phyloP scores from a whole-genome alignment of 2,329 filamentous ascomycete species.

The Trichoderma sp. region DNA sequence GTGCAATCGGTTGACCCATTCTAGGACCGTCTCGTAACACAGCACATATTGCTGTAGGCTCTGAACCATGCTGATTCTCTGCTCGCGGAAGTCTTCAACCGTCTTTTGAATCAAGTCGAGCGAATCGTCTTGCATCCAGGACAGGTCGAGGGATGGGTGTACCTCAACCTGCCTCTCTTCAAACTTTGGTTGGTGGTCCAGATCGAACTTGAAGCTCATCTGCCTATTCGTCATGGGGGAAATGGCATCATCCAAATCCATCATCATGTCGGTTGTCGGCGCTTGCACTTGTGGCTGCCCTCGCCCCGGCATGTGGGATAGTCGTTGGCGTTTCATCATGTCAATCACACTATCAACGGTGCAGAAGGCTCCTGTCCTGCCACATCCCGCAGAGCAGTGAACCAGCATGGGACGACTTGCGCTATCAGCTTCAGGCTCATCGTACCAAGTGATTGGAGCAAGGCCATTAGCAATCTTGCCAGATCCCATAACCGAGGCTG shows the following conservation, averaged over 20 bases:
- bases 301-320: constrained; percentile 36
- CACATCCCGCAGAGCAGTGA: constrained; percentile 94
- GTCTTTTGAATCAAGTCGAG: constrained; percentile 82
- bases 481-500: constrained; percentile 39
- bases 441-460: constrained; percentile 49
- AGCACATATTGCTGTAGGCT: constrained; percentile 90
- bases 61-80: constrained; percentile 95
- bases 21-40: constrained; percentile 91
- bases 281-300: constrained; percentile 28
- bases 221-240: constrained; percentile 35
- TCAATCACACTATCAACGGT: constrained; percentile 95
- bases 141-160: constrained; percentile 45
- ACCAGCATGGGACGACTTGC: constrained; percentile 75
- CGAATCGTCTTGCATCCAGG: constrained; percentile 70
- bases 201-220: constrained; percentile 30
- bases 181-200: constrained; percentile 26
- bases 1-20: constrained; percentile 69
- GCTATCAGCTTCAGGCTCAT: constrained; percentile 60
- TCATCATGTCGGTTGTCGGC: constrained; percentile 50
- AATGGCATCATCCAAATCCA: constrained; percentile 40
- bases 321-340: constrained; percentile 86
- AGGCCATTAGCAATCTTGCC: constrained; percentile 35
- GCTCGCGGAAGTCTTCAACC: constrained; percentile 85
- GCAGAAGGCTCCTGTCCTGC: constrained; percentile 93
- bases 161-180: constrained; percentile 24